Evolutionary conservation across 2,329 filamentous ascomycete species (phyloP), one percentile per base, ranked within the genome.

Genomic region (Basipetospora chlamydospora): DNA sequence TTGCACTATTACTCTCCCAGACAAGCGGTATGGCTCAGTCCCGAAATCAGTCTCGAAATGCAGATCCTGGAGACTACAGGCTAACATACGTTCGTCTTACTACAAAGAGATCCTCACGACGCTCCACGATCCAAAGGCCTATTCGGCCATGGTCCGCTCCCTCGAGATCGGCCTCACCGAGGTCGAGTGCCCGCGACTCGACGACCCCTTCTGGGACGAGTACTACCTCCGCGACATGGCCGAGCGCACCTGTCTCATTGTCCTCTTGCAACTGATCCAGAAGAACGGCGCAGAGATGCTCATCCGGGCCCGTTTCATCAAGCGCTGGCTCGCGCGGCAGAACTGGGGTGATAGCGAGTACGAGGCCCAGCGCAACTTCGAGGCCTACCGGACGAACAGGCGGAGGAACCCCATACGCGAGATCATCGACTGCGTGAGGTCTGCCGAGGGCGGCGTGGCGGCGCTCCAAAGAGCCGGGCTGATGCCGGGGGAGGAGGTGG

Each of bases 241-340:
- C 31, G 75, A 79, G 51, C 67, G 70, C 45, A 63, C 73, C 17
- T 73, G 68, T 41, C 63, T 79, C 32, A 63, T 70, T 54, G 64
- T 79, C 31, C 48, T 75, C 33, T 54, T 58, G 23, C 64, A 74
- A 41, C 58, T 85, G 3, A 61, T 79, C n/a, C 66, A 64, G 41
- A 69, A 70, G 42, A 70, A 72, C 45, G 67, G 71, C 13, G 58
- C 67, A 2, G 63, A 65, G 18, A 66, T 66, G 37, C 56, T 85
- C 13, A 57, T 78, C 38, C 64, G 72, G 49, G 73, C 77, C 26
- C 66, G 67, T 6, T 73, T 87, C 42, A 66, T 87, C 26, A 74
- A 78, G 41, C 73, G 71, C 39, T 87, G 81, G 81, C 66, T 87
- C n/a, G 68, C 63, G 23, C 74, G 71, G 46, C 83, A 86, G 51